Evolutionary conservation across 2,329 filamentous ascomycete genomes (phyloP).

Genomic region (Pseudogymnoascus verrucosus): DNA sequence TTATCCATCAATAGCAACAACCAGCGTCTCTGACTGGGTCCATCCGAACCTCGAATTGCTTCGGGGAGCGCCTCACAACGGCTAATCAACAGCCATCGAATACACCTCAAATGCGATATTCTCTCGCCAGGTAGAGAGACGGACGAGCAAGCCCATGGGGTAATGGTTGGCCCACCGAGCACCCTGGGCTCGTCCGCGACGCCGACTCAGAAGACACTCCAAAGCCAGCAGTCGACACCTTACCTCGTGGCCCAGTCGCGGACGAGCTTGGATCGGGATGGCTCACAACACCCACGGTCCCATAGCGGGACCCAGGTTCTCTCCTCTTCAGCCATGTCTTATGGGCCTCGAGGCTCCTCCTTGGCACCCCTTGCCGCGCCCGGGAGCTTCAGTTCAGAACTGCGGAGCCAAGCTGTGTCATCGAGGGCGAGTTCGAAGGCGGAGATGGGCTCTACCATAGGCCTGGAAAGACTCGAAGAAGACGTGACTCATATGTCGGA

Average conservation of each 20-base stretch:
- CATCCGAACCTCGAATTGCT: neutral
- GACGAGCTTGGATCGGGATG: conserved; percentile 50
- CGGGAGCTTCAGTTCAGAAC: conserved; percentile 83
- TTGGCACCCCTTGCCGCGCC: conserved; percentile 63
- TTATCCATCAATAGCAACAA: neutral
- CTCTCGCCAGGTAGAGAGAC: conserved; percentile 2
- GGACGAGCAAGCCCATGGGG: conserved; percentile 21
- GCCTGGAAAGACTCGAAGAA: conserved; percentile 54
- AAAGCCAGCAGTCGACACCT: conserved; percentile 35
- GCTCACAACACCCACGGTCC: conserved; percentile 39
- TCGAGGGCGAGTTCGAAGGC: conserved; percentile 56
- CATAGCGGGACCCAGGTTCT: conserved; percentile 42
- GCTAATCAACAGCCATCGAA: neutral
- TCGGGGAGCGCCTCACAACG: neutral
- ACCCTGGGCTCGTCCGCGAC: conserved; percentile 48
- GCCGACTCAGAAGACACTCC: conserved; percentile 45
- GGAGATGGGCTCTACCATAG: conserved; percentile 39
- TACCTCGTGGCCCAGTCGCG: conserved; percentile 33
- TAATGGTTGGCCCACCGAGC: conserved; percentile 32
- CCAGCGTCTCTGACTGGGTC: neutral
- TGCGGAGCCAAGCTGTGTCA: conserved; percentile 60
- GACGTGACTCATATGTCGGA: conserved; percentile 55
- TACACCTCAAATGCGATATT: neutral
- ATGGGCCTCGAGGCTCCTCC: conserved; percentile 59
- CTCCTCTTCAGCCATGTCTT: conserved; percentile 50